Evolutionary conservation across 257 asterid genomes (phyloP).

Genomic region (Capsicum chinense): DNA sequence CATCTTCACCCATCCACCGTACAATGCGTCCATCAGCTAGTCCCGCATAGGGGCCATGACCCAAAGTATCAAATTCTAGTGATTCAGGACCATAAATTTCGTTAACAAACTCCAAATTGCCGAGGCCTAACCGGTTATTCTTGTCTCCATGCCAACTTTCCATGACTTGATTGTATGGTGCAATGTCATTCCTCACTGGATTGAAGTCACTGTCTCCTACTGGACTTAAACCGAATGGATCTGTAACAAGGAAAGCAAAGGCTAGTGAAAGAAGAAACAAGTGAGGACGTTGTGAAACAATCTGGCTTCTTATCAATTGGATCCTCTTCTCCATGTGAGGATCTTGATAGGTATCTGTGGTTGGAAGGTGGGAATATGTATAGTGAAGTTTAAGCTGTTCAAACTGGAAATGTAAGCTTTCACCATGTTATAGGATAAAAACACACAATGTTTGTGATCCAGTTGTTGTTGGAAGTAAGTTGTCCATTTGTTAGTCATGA

Average conservation of each 20-base stretch:
- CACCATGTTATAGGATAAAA: constrained; percentile 40
- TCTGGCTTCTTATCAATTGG: constrained; percentile 41
- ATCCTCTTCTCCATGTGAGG: constrained; percentile 59
- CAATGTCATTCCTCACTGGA: constrained; percentile 75
- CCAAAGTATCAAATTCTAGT: constrained; percentile 69
- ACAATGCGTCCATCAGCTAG: constrained; percentile 91
- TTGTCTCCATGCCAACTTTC: constrained; percentile 73
- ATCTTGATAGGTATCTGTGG: background rate
- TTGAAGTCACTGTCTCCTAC: constrained; percentile 70
- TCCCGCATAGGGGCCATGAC: constrained; percentile 88
- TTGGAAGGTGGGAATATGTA: background rate
- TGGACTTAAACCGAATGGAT: constrained; percentile 81
- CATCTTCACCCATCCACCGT: constrained; percentile 76
- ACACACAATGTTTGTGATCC: constrained; percentile 60
- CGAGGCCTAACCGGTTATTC: constrained; percentile 64
- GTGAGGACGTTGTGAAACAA: constrained; percentile 57
- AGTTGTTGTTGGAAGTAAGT: constrained; percentile 44
- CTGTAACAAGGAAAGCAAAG: constrained; percentile 57
- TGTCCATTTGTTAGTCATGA: constrained; percentile 48
- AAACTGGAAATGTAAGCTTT: constrained; percentile 29
- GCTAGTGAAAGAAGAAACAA: constrained; percentile 47
- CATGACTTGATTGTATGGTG: constrained; percentile 70
- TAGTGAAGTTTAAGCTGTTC: background rate
- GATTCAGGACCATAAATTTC: constrained; percentile 88
- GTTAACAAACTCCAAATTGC: constrained; percentile 65